These are phyloP conservation scores for Cyclostephanos tholiformis DNA, from an alignment of 108 stramenopile species.

Conservation along the genomic window DNA sequence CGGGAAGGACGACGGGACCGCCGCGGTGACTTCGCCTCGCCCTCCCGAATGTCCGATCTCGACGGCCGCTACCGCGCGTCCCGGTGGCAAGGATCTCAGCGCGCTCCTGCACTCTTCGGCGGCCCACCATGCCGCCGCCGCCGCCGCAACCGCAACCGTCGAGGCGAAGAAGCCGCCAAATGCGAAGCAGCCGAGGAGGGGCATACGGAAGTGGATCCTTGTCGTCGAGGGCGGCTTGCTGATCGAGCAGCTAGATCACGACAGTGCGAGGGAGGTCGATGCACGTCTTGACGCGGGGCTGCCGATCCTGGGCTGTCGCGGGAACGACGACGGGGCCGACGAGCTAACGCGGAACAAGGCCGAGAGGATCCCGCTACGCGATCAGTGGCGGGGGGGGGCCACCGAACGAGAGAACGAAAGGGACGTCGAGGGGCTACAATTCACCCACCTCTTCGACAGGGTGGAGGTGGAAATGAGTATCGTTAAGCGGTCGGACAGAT, in stretches of 20 bases:
- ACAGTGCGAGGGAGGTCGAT: conserved; percentile 60
- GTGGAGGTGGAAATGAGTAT: conserved; percentile 63
- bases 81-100: conserved; percentile 44
- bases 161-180: not conserved
- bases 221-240: conserved; percentile 78
- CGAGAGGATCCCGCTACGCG: conserved; percentile 18
- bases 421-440: conserved; percentile 54
- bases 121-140: conserved; percentile 9
- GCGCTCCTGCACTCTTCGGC: conserved; percentile 32
- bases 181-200: conserved; percentile 12
- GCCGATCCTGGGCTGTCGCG: conserved; percentile 30
- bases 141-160: not conserved
- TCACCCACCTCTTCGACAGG: conserved; percentile 82
- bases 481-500: conserved; percentile 9
- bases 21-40: conserved; percentile 9
- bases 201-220: conserved; percentile 55
- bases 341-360: not conserved
- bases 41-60: not conserved
- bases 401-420: conserved; percentile 59
- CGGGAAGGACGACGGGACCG: not conserved
- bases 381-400: conserved; percentile 47
- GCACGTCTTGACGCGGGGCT: conserved; percentile 28
- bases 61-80: not conserved
- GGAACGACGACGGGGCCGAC: conserved; percentile 6
- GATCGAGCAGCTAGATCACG: conserved; percentile 72